Percentiles rank a stretch among this genome's conserved stretches.
Conservation (phyloP, 2,329 filamentous ascomycete species). For the Pseudogymnoascus sp. region DNA sequence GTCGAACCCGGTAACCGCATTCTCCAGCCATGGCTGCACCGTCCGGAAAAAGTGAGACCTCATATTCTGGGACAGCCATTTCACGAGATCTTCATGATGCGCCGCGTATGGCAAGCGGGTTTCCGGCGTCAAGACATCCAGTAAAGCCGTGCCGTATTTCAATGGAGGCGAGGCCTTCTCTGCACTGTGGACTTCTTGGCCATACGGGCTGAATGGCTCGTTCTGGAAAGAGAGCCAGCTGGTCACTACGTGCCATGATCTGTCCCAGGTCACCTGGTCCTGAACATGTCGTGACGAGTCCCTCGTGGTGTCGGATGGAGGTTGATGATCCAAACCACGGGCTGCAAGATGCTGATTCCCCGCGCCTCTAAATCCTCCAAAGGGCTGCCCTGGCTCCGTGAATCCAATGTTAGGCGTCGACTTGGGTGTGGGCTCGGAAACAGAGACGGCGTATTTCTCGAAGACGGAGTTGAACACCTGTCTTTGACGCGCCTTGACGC, state of each 20-base stretch:
- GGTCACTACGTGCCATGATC: conserved; percentile 57
- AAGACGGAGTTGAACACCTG: conserved; percentile 30
- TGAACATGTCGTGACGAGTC: conserved; percentile 11
- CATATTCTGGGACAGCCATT: conserved; percentile 56
- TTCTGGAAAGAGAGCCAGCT: conserved; percentile 49
- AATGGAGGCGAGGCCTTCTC: conserved; percentile 15
- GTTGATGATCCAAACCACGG: not conserved
- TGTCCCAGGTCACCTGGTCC: conserved; percentile 49
- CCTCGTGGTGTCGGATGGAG: not conserved
- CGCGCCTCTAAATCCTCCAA: conserved; percentile 16
- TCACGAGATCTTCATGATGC: conserved; percentile 49
- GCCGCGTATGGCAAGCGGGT: conserved; percentile 41
- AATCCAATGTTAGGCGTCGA: conserved; percentile 22
- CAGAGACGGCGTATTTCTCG: conserved; percentile 13
- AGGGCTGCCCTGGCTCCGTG: conserved; percentile 21
- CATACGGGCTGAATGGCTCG: conserved; percentile 25
- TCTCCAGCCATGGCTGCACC: conserved; percentile 48
- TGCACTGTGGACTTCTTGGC: conserved; percentile 32
- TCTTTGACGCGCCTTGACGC: conserved; percentile 12
- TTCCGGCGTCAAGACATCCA: conserved; percentile 45
- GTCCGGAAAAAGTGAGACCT: conserved; percentile 53
- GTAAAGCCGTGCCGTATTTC: conserved; percentile 44
- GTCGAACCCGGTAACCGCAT: conserved; percentile 30
- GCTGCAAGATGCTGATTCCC: not conserved
- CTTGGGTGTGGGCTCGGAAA: conserved; percentile 26